Conservation (phyloP, 805 yeast species). For the Tetrapisispora namnaoensis region DNA sequence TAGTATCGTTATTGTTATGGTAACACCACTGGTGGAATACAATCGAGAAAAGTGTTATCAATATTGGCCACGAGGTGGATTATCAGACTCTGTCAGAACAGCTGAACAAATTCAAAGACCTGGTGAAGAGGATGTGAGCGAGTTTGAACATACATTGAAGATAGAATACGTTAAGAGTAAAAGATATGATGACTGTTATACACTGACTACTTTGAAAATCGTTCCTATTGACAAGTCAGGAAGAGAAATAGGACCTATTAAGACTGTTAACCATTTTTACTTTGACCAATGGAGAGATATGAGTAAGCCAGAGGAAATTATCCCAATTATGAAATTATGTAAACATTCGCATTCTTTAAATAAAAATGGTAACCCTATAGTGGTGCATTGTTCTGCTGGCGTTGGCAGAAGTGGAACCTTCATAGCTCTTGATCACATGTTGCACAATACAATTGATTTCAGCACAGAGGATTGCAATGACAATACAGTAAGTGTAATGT, state of each 20-base stretch:
- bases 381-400: constrained; percentile 95
- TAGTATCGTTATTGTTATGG: constrained; percentile 56
- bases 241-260: constrained; percentile 34
- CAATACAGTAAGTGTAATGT: too few species aligned
- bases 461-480: not conserved
- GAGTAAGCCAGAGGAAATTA: constrained; percentile 43
- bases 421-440: constrained; percentile 38
- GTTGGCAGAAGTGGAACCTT: constrained; percentile 94
- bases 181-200: constrained; percentile 15
- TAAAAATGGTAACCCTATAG: constrained; percentile 37
- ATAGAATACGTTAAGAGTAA: constrained; percentile 14
- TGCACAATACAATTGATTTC: constrained; percentile 24
- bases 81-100: constrained; percentile 4
- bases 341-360: constrained; percentile 24
- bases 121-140: constrained; percentile 15
- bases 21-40: constrained; percentile 65
- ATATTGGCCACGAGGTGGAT: constrained; percentile 51
- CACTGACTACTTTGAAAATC: constrained; percentile 18
- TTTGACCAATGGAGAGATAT: constrained; percentile 79
- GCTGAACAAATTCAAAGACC: constrained; percentile 15
- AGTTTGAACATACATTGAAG: constrained; percentile 15
- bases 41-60: constrained; percentile 66
- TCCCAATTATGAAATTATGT: constrained; percentile 27
- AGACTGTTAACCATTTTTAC: constrained; percentile 52
- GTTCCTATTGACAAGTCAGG: constrained; percentile 7